Evolutionary conservation across 1,139 yeast genomes (phyloP), one percentile per base, ranked within the genome.

Genomic region (Lodderomyces beijingensis): DNA sequence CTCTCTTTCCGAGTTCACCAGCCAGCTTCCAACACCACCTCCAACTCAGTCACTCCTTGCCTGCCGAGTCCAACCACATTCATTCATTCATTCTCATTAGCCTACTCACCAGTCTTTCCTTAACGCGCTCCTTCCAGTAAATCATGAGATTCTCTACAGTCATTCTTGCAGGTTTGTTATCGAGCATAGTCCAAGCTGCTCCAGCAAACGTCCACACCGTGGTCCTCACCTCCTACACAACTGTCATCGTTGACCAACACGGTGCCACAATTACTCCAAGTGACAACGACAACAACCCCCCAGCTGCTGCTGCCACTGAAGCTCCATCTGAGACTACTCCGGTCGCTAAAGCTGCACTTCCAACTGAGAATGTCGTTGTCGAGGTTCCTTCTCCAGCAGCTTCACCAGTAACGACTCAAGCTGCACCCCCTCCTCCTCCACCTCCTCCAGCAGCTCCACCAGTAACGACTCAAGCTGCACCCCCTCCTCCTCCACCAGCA

Each of bases 161-260:
- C 20, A 28, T 35, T 15, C 31, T 44, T 28, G 33, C 44, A 16
- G 32, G 39, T 12, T 38, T 47, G 21, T 28, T 46, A 17, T 34
- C 40, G 7, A 7, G 6, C 8, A 30, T 43, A 20, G 33, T 24
- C 27, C 33, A 39, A 18, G 55, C 57, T 33, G 39, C 43, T 23
- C 61, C 63, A 10, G 40, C 42, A 14, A 59, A 62, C 10, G 54
- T 48, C 14, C 51, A 38, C 20, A 38, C 55, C n/a, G 46, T 44
- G 7, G 24, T 31, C 20, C 37, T 44, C 13, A 41, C 48, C 14
- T 46, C 41, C 28, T 45, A 32, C 36, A 43, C 44, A 23, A 48
- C 52, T 21, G 52, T 49, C 12, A 36, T 25, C 15, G 46, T 42
- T 28, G 43, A 38, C 29, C 32, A 32, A 11, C 25, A 37, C 13